Base-by-base conservation (phyloP, 257 asterid genomes). In the Fraxinus anomala region DNA sequence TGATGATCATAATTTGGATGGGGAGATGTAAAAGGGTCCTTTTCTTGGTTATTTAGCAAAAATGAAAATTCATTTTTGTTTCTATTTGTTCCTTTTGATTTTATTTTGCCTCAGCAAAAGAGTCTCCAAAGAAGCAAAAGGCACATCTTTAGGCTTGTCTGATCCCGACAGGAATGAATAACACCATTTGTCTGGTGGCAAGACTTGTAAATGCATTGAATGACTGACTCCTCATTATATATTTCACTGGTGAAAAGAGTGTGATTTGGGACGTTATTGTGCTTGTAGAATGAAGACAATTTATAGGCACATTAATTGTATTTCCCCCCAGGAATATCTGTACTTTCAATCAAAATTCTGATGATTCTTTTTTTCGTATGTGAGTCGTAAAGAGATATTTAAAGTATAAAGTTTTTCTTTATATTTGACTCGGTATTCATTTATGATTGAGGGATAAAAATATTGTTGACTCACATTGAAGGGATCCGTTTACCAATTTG, bases 301-400 rank as follows among this genome's bases (percentile, higher is more conserved):
- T 72, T 59, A 40, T 51, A 59, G 59, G 56, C 37, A 47, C 59
- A 33, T 28, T 49, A 40, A 3, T 49, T 51, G 40, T 21, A 30
- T 23, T 14, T 26, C 8, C 14, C 37, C 70, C 70, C 71, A 17
- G 72, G n/a, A 33, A 31, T 77, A 44, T 49, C 68, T 56, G 28
- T 37, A 42, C 49, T 80, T 76, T 47, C 73, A 63, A 65, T n/a
- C n/a, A 37, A 75, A 75, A 54, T 47, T 21, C 61, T 36, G 61
- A 19, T 6, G 49, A 5, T 65, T 72, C 59, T 56, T 56, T 70
- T 19, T 70, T 47, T 47, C 2, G 59, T 47, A 47, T 47, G 2
- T 47, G 59, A 47, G 59, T 47, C 21, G 8, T 47, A 47, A 47
- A 4, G 59, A 3, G 59, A 47, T 14, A 47, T 4, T 47, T 47